Evolutionary conservation across 306 rosid species (phyloP).

Genomic region (Citrullus mucosospermus): DNA sequence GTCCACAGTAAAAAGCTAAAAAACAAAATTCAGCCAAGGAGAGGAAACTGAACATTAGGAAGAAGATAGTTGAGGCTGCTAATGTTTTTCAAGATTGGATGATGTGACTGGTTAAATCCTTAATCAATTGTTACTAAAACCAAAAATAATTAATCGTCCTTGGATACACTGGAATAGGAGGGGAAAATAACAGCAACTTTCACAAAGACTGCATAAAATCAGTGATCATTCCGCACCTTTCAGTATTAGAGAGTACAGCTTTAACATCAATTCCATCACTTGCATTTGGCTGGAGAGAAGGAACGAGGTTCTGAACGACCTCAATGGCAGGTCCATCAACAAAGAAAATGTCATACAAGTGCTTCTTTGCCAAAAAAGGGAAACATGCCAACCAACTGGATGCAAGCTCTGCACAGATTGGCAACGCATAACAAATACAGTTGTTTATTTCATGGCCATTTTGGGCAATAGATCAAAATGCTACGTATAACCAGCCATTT

Average conservation of each 20-base stretch:
- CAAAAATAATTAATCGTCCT: not conserved
- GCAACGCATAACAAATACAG: conserved; percentile 6
- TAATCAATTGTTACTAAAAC: not conserved
- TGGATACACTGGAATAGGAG: not conserved
- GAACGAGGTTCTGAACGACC: conserved; percentile 74
- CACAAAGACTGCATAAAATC: not conserved
- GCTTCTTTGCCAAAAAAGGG: conserved; percentile 50
- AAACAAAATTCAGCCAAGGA: not conserved
- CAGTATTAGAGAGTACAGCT: conserved; percentile 46
- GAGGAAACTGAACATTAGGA: not conserved
- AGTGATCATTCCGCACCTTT: conserved; percentile 34
- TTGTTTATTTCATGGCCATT: not conserved
- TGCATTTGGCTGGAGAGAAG: conserved; percentile 43
- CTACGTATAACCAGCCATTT: not conserved
- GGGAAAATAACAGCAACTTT: not conserved
- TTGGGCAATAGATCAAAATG: not conserved
- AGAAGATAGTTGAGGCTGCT: not conserved
- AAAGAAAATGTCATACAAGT: conserved; percentile 73
- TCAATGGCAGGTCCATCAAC: conserved; percentile 42
- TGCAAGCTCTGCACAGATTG: conserved; percentile 62
- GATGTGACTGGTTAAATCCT: not conserved
- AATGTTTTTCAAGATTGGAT: not conserved
- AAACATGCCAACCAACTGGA: conserved; percentile 78
- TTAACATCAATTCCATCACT: conserved; percentile 39
- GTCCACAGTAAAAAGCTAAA: not conserved